Percentiles rank a stretch among this genome's conserved stretches.
Conservation (phyloP, 2,329 filamentous ascomycete genomes). For the Alternaria sp. region DNA sequence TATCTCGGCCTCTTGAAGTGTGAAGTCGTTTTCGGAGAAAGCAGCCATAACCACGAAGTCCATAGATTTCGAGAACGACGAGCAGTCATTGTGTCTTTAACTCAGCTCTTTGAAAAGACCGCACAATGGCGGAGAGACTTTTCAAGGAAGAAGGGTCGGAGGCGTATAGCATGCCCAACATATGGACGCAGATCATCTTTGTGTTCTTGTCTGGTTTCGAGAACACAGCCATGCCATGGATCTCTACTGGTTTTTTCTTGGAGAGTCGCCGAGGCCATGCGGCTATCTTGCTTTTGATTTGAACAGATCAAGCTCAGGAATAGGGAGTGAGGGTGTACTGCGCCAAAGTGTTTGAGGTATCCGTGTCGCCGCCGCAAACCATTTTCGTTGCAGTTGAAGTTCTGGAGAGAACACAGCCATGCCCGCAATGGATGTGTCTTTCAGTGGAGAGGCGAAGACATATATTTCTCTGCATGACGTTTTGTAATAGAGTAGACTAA, state of each 20-base stretch:
- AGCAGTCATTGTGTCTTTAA: too few relatives aligned
- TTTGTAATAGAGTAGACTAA: not conserved
- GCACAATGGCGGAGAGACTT: not conserved
- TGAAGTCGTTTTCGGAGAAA: too few relatives aligned
- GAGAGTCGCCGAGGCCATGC: not conserved
- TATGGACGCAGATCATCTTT: not conserved
- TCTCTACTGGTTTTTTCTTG: too few relatives aligned
- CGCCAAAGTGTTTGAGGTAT: not conserved
- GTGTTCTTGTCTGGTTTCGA: not conserved
- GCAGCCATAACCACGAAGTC: too few relatives aligned
- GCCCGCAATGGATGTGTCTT: fast-evolving
- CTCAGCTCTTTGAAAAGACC: not conserved
- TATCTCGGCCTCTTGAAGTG: too few relatives aligned
- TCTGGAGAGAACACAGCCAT: not conserved
- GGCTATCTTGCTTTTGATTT: not conserved
- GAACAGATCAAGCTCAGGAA: not conserved
- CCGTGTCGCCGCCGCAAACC: not conserved
- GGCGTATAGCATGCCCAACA: not conserved
- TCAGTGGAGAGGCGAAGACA: not conserved
- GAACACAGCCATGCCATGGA: not conserved
- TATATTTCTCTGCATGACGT: not conserved
- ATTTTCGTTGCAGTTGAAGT: fast-evolving
- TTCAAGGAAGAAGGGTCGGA: not conserved
- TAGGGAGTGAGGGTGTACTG: not conserved
- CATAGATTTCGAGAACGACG: too few relatives aligned